phyloP scores from a whole-genome alignment of 805 yeast genomes.

The Priceomyces medius region DNA sequence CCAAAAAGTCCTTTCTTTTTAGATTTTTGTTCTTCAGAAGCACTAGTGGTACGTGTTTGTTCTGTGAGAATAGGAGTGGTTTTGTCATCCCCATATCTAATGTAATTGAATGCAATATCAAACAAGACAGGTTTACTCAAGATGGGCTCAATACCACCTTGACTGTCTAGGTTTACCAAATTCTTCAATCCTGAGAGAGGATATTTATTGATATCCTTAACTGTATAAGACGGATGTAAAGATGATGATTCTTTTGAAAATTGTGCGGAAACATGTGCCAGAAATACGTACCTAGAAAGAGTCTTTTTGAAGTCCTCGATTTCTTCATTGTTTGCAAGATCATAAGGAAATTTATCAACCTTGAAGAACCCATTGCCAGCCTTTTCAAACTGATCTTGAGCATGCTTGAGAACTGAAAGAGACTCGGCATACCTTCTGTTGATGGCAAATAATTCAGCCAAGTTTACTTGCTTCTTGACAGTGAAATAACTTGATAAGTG shows the following conservation, averaged over 20 bases:
- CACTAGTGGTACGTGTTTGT: conserved; percentile 10
- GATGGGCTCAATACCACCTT: conserved; percentile 50
- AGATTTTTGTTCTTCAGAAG: conserved; percentile 26
- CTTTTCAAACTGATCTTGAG: conserved; percentile 17
- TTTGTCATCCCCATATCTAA: conserved; percentile 46
- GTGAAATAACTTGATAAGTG: conserved; percentile 48
- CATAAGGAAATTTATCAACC: conserved; percentile 41
- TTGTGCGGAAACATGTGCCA: conserved; percentile 49
- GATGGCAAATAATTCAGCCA: conserved; percentile 47
- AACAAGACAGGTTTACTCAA: conserved; percentile 86
- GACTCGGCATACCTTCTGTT: conserved; percentile 46
- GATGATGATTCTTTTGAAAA: conserved; percentile 29
- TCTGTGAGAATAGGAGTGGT: conserved; percentile 8
- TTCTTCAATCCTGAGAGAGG: conserved; percentile 27
- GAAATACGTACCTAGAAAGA: conserved; percentile 16
- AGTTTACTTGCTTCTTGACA: conserved; percentile 40
- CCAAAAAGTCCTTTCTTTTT: conserved; percentile 71
- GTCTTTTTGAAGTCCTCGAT: conserved; percentile 21
- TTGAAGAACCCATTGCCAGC: conserved; percentile 20
- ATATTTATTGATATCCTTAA: conserved; percentile 45
- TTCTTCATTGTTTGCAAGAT: conserved; percentile 38
- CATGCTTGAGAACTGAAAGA: conserved; percentile 38
- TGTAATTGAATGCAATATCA: conserved; percentile 85
- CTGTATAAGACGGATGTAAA: conserved; percentile 22
- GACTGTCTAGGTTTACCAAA: conserved; percentile 21